Conservation (phyloP, 2,329 filamentous ascomycete genomes). For the Microdochium bolleyi region DNA sequence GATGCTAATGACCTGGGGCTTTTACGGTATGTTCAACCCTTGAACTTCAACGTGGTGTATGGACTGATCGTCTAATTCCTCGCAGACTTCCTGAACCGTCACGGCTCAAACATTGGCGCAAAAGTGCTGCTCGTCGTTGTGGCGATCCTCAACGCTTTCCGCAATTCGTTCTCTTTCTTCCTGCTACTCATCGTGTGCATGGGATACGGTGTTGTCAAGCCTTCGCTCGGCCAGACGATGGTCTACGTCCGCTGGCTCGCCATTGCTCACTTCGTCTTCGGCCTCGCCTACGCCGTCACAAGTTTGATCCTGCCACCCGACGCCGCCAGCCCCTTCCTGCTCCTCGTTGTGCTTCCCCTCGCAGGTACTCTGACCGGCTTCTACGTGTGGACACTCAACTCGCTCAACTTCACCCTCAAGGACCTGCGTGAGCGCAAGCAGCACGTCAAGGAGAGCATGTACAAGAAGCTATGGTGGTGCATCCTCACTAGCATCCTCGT, state of each 20-base stretch:
- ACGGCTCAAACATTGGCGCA: conserved; percentile 74
- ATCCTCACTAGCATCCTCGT: conserved; percentile 87
- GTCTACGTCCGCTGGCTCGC: conserved; percentile 86
- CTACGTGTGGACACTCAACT: conserved; percentile 98
- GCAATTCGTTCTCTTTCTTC: conserved; percentile 98
- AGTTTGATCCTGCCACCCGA: conserved; percentile 86
- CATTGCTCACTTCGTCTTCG: conserved; percentile 89
- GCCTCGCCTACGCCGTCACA: conserved; percentile 84
- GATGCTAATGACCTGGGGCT: conserved; percentile 98
- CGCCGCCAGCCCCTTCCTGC: conserved; percentile 72
- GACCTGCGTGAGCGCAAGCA: conserved; percentile 93
- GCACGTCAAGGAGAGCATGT: conserved; percentile 89
- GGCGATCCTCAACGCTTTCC: conserved; percentile 84
- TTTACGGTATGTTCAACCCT: conserved; percentile 58
- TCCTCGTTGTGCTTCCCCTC: conserved; percentile 87
- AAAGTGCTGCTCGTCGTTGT: conserved; percentile 86
- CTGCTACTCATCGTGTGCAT: conserved; percentile 96
- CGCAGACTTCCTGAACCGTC: conserved; percentile 81
- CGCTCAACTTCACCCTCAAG: conserved; percentile 89
- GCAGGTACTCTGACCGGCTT: conserved; percentile 91
- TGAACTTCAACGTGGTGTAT: neutral
- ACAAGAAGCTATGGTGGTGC: conserved; percentile 97
- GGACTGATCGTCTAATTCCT: conserved; percentile 21
- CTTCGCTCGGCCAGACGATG: conserved; percentile 87
- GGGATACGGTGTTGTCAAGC: conserved; percentile 98